Conservation (phyloP, 2,329 filamentous ascomycete species). For the Ustilaginoidea virens region DNA sequence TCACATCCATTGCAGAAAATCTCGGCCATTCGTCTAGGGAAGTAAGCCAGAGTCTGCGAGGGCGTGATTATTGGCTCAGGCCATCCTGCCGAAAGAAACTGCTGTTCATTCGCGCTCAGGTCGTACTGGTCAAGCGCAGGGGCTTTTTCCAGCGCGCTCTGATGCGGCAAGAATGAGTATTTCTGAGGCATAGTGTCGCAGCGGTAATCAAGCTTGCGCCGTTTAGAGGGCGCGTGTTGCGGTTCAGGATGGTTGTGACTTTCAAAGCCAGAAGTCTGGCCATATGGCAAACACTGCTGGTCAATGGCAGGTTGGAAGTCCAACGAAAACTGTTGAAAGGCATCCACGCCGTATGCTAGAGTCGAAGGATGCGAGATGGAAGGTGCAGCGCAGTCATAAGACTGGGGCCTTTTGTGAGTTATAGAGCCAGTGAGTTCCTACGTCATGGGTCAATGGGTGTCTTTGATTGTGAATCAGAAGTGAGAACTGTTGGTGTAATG, state of each 20-base stretch:
- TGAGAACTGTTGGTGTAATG: too few species aligned
- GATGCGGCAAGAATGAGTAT: constrained; percentile 4
- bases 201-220: constrained; percentile 14
- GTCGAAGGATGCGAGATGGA: constrained; percentile 8
- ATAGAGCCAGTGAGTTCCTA: constrained; percentile 16
- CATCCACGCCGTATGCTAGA: constrained; percentile 7
- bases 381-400: constrained; percentile 11
- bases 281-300: constrained; percentile 15
- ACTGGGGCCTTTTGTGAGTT: constrained; percentile 15
- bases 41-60: constrained; percentile 11
- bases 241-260: constrained; percentile 13
- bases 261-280: constrained; percentile 15
- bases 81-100: constrained; percentile 10
- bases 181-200: constrained; percentile 15
- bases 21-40: constrained; percentile 15
- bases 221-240: constrained; percentile 14
- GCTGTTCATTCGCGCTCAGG: constrained; percentile 5
- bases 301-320: constrained; percentile 13
- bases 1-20: constrained; percentile 18
- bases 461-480: too few species aligned
- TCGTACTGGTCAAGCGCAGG: not conserved
- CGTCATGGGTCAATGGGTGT: constrained; percentile 21
- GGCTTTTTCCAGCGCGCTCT: constrained; percentile 1
- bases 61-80: constrained; percentile 8
- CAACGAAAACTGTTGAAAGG: constrained; percentile 3